phyloP scores from a whole-genome alignment of 2,329 filamentous ascomycete species.

The Dothideomycetes sp. region DNA sequence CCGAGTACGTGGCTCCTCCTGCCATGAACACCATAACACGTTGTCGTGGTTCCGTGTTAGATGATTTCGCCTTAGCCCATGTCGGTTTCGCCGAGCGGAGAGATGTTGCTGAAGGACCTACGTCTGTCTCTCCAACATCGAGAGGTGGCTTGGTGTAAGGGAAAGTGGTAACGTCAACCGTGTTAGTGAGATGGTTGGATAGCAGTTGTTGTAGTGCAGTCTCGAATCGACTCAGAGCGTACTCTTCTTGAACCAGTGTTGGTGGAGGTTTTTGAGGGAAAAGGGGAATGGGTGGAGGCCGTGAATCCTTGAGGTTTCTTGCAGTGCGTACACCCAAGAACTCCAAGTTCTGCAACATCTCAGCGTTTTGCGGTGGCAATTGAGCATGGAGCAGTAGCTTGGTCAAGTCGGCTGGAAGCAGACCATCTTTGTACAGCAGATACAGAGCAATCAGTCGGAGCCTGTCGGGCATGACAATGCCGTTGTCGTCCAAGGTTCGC shows the following conservation, averaged over 20 bases:
- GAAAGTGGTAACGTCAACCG: slow-evolving; percentile 36
- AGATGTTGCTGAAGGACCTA: slow-evolving; percentile 49
- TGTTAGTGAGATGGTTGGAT: slow-evolving; percentile 49
- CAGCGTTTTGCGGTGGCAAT: slow-evolving; percentile 63
- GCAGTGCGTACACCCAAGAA: slow-evolving; percentile 68
- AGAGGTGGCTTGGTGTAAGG: slow-evolving; percentile 47
- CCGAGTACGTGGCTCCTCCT: slow-evolving; percentile 88
- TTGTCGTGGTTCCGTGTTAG: slow-evolving; percentile 68
- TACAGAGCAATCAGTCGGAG: slow-evolving; percentile 80
- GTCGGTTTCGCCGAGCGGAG: slow-evolving; percentile 87
- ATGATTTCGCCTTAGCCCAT: slow-evolving; percentile 77
- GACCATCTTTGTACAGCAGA: slow-evolving; percentile 73
- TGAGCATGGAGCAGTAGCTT: slow-evolving; percentile 76
- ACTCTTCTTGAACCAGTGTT: slow-evolving; percentile 58
- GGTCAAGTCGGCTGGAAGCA: slow-evolving; percentile 73
- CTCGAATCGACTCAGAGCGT: slow-evolving; percentile 78
- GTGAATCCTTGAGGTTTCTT: slow-evolving; percentile 67
- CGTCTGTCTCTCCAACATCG: slow-evolving; percentile 51
- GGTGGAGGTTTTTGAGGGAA: slow-evolving; percentile 59
- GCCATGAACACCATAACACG: slow-evolving; percentile 91
- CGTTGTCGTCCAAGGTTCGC: slow-evolving; percentile 77
- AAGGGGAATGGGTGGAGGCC: slow-evolving; percentile 54
- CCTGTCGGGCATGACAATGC: slow-evolving; percentile 61
- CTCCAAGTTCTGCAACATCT: slow-evolving; percentile 68
- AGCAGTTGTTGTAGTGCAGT: slow-evolving; percentile 75